Conservation (phyloP, 805 yeast species). For the Metschnikowia koreensis region DNA sequence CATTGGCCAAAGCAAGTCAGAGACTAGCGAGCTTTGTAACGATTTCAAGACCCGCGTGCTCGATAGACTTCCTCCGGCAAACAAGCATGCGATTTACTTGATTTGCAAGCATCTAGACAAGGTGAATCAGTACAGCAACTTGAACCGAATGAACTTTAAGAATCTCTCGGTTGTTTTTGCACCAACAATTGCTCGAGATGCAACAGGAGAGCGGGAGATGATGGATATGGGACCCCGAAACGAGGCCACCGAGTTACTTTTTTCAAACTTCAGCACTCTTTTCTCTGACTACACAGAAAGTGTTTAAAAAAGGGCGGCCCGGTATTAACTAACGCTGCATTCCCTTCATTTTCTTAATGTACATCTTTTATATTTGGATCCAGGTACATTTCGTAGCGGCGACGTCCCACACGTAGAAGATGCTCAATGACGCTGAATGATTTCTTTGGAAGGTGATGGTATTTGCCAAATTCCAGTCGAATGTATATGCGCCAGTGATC, state of each 20-base stretch:
- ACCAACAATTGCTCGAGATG: slow-evolving; percentile 83
- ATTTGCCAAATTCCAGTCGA: slow-evolving; percentile 61
- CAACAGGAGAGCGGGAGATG: slow-evolving; percentile 77
- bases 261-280: slow-evolving; percentile 45
- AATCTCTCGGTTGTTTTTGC: slow-evolving; percentile 92
- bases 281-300: slow-evolving; percentile 25
- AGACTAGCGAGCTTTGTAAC: slow-evolving; percentile 28
- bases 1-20: slow-evolving; percentile 30
- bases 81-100: slow-evolving; percentile 52
- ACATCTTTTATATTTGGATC: slow-evolving; percentile 72
- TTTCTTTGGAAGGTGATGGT: slow-evolving; percentile 59
- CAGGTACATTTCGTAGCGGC: slow-evolving; percentile 68
- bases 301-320: too few relatives aligned
- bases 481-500: slow-evolving; percentile 44
- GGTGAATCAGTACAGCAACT: slow-evolving; percentile 51
- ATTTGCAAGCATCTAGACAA: slow-evolving; percentile 64
- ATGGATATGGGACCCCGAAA: slow-evolving; percentile 80
- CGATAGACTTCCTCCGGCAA: slow-evolving; percentile 61
- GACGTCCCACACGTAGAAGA: slow-evolving; percentile 70
- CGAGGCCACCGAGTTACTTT: slow-evolving; percentile 70
- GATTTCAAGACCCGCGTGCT: slow-evolving; percentile 47
- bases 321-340: too few relatives aligned
- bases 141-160: slow-evolving; percentile 78
- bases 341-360: slow-evolving; percentile 22
- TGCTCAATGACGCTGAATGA: slow-evolving; percentile 87